A percentile compares a stretch with the other conserved stretches of the same genome.
Evolutionary conservation across 768 basidiomycete genomes (phyloP).

Genomic region (Mycena floridula): DNA sequence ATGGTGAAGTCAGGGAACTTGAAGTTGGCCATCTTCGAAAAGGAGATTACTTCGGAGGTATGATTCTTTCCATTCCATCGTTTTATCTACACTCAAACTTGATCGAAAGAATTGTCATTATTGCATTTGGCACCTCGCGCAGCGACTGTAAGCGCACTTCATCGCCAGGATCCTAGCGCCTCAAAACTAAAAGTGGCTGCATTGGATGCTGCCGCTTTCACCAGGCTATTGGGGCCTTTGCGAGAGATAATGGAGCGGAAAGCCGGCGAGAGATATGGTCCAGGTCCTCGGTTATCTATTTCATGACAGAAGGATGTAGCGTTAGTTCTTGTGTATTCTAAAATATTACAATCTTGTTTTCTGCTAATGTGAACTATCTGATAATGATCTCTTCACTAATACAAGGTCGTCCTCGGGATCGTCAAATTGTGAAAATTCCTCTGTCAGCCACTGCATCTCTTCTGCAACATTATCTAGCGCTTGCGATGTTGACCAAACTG

Average conservation of each 20-base stretch:
- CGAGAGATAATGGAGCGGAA: constrained; percentile 91
- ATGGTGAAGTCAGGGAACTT: constrained; percentile 56
- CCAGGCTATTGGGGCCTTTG: constrained; percentile 85
- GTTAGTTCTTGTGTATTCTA: no score
- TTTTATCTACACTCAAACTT: constrained; percentile 1
- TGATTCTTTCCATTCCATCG: constrained; percentile 19
- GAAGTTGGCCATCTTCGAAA: constrained; percentile 73
- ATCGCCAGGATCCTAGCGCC: constrained; percentile 36
- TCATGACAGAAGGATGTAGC: no score
- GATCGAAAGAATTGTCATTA: constrained; percentile 74
- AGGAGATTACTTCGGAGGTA: constrained; percentile 98
- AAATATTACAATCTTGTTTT: no score
- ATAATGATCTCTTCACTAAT: constrained; percentile 10
- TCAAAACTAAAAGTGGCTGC: constrained; percentile 89
- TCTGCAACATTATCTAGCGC: constrained; percentile 45
- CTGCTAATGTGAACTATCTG: neutral
- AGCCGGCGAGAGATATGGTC: constrained; percentile 47
- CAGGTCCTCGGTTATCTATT: neutral
- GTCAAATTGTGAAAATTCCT: constrained; percentile 47
- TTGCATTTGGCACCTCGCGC: constrained; percentile 86
- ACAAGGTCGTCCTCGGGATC: constrained; percentile 23
- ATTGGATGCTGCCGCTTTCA: constrained; percentile 89
- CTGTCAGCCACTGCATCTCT: constrained; percentile 52
- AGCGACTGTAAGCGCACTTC: constrained; percentile 88
- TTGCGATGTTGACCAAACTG: constrained; percentile 48